Percentiles rank a stretch among this genome's conserved stretches.
Evolutionary conservation across 495 filamentous ascomycete species (phyloP).

Genomic region (Neurospora sp.): DNA sequence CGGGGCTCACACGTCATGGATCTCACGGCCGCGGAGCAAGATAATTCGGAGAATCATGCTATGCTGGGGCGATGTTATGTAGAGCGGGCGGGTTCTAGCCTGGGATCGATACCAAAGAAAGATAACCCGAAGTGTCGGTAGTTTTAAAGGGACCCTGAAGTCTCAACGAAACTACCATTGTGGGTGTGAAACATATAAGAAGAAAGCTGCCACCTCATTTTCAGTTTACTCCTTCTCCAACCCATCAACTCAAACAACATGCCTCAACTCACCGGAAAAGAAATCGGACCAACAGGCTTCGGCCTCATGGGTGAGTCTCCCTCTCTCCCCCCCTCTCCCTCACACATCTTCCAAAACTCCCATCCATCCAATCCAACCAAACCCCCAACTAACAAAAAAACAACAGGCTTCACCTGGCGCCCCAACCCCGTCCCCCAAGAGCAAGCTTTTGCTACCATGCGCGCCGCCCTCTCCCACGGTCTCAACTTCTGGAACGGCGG

Average conservation of each 20-base stretch:
- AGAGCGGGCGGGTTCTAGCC: neutral
- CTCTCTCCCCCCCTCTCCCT: neutral
- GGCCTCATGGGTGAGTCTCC: constrained; percentile 44
- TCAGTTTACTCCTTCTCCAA: neutral
- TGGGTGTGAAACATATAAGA: neutral
- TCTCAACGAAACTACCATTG: neutral
- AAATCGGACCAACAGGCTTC: constrained; percentile 46
- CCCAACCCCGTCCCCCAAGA: constrained; percentile 44
- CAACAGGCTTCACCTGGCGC: constrained; percentile 66
- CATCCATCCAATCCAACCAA: neutral
- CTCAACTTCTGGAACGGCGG: constrained; percentile 72
- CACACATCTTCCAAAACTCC: neutral
- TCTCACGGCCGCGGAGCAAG: neutral
- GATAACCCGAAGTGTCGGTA: neutral
- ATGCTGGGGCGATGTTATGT: neutral
- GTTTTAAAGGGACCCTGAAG: neutral
- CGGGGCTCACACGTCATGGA: neutral
- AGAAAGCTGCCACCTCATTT: neutral
- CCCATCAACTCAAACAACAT: constrained; percentile 17
- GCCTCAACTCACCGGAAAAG: constrained; percentile 39
- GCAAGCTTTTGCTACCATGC: constrained; percentile 58
- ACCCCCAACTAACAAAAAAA: neutral
- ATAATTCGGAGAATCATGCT: neutral
- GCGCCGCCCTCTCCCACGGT: constrained; percentile 53
- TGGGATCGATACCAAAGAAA: neutral